These are phyloP conservation scores for Lactarius hatsudake DNA, from an alignment of 768 basidiomycete genomes.

Conservation along the genomic window DNA sequence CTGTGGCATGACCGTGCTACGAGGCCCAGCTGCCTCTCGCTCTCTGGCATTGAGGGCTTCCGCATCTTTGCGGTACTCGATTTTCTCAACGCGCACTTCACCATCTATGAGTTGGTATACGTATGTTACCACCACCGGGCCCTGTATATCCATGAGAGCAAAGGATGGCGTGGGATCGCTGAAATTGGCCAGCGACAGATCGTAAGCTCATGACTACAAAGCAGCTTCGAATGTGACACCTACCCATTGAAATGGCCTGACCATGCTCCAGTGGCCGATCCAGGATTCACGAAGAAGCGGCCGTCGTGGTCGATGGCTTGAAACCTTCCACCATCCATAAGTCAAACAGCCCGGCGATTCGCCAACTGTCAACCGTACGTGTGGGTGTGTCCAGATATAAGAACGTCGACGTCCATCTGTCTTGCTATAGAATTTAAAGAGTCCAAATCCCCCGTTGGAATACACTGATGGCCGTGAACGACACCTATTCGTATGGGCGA, in stretches of 20 bases:
- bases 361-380: conserved; percentile 50
- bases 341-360: neutral
- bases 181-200: neutral
- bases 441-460: conserved; percentile 90
- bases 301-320: conserved; percentile 90
- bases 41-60: conserved; percentile 40
- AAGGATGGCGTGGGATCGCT: conserved; percentile 92
- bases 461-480: conserved; percentile 90
- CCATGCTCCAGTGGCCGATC: conserved; percentile 95
- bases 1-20: conserved; percentile 49
- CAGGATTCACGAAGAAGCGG: conserved; percentile 94
- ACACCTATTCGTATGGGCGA: conserved; percentile 87
- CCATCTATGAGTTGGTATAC: conserved; percentile 94
- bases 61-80: conserved; percentile 73
- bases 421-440: conserved; percentile 84
- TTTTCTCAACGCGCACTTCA: conserved; percentile 90
- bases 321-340: conserved; percentile 53
- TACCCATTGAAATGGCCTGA: conserved; percentile 70
- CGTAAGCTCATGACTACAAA: neutral
- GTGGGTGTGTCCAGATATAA: conserved; percentile 92
- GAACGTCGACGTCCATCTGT: conserved; percentile 97
- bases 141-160: conserved; percentile 97
- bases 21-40: conserved; percentile 34
- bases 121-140: conserved; percentile 94
- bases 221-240: conserved; percentile 26